Percentiles rank a stretch among this genome's conserved stretches.
phyloP scores from a whole-genome alignment of 2,329 filamentous ascomycete genomes.

The Diaporthe ilicicola region DNA sequence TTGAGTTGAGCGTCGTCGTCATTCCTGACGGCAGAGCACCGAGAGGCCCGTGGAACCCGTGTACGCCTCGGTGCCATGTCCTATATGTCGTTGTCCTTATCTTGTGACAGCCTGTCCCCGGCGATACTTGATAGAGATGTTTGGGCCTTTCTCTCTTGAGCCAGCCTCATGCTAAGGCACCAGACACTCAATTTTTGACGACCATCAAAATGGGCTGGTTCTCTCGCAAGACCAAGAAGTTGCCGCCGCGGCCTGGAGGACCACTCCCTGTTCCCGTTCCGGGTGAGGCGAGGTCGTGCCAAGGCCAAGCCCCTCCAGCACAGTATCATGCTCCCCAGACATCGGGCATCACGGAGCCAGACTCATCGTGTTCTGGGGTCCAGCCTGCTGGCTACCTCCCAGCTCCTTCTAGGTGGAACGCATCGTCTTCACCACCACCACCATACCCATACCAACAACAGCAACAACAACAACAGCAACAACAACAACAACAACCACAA shows the following conservation, averaged over 20 bases:
- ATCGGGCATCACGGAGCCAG: conserved; percentile 13
- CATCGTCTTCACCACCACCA: conserved; percentile 22
- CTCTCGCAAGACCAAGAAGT: conserved; percentile 28
- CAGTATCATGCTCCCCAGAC: conserved; percentile 25
- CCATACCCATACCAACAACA: conserved; percentile 40
- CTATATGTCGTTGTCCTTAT: neutral
- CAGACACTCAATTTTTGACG: neutral
- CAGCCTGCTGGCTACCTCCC: conserved; percentile 41
- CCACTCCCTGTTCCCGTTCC: conserved; percentile 7
- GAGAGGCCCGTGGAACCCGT: neutral
- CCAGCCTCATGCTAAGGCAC: conserved; percentile 11
- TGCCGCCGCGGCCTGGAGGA: conserved; percentile 4
- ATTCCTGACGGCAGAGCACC: neutral
- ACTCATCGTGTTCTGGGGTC: conserved; percentile 30
- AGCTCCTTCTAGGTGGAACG: conserved; percentile 38
- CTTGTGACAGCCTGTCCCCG: neutral
- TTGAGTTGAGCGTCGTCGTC: conserved; percentile 14
- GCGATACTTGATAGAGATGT: conserved; percentile 15
- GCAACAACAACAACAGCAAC: conserved; percentile 37
- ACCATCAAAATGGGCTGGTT: conserved; percentile 30
- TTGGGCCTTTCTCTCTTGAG: neutral
- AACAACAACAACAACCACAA: conserved; percentile 38
- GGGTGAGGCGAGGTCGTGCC: conserved; percentile 3
- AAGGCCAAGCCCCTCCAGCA: conserved; percentile 15
- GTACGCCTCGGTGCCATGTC: conserved; percentile 13